These are phyloP conservation scores for Hemisphaericaspora nanyangensis DNA, from an alignment of 805 yeast species.

Conservation along the genomic window DNA sequence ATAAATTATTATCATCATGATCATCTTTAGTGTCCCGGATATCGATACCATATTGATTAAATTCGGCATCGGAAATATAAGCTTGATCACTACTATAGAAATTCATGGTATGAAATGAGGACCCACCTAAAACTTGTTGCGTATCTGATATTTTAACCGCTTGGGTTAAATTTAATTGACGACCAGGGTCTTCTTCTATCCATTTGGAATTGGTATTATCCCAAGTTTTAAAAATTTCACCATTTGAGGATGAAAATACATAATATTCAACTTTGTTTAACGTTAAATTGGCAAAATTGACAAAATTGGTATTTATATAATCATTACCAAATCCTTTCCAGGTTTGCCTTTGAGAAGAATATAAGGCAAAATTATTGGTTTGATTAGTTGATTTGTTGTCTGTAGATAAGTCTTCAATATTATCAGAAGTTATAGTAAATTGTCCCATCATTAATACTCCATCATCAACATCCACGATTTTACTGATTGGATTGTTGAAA, in stretches of 20 bases:
- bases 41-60: conserved; percentile 15
- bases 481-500: conserved; percentile 27
- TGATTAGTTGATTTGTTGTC: conserved; percentile 19
- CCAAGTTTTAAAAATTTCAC: conserved; percentile 33
- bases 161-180: conserved; percentile 30
- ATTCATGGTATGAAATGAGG: conserved; percentile 33
- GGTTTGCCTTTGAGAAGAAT: conserved; percentile 28
- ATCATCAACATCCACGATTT: conserved; percentile 15
- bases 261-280: conserved; percentile 39
- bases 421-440: conserved; percentile 27
- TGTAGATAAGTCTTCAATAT: conserved; percentile 24
- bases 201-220: conserved; percentile 34
- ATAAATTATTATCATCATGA: no score
- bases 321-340: conserved; percentile 44
- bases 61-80: conserved; percentile 15
- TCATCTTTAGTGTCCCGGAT: conserved; percentile 8
- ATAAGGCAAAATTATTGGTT: conserved; percentile 37
- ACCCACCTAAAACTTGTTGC: conserved; percentile 34
- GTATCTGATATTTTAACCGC: conserved; percentile 18
- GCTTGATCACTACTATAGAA: conserved; percentile 24
- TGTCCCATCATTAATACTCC: conserved; percentile 28
- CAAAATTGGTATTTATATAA: conserved; percentile 17
- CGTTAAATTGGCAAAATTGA: conserved; percentile 31
- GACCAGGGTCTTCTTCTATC: conserved; percentile 24
- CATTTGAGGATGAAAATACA: conserved; percentile 30